A percentile compares a stretch with the other conserved stretches of the same genome.
These are phyloP conservation scores for Stentor coeruleus DNA, from an alignment of 73 alveolate species.

Conservation along the genomic window DNA sequence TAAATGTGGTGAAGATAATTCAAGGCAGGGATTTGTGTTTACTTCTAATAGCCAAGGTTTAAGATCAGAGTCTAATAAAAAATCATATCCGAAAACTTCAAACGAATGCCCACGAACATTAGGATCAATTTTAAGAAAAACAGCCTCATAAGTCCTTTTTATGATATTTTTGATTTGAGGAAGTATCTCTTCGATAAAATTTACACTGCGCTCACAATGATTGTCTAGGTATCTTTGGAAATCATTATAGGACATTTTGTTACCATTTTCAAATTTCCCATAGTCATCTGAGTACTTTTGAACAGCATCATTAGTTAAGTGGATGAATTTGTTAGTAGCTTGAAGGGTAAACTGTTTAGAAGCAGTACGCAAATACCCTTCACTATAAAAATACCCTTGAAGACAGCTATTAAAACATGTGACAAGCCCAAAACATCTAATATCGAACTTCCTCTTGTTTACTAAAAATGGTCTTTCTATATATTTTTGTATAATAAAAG, in stretches of 20 bases:
- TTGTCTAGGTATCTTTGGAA: conserved; percentile 64
- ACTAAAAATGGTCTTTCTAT: conserved; percentile 89
- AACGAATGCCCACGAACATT: background rate
- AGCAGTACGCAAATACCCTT: conserved; percentile 76
- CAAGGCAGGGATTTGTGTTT: conserved; percentile 79
- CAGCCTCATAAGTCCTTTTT: background rate
- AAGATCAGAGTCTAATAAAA: conserved; percentile 64
- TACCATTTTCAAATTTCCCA: conserved; percentile 95
- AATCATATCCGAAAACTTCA: conserved; percentile 74
- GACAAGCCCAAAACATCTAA: conserved; percentile 77
- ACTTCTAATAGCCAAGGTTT: conserved; percentile 67
- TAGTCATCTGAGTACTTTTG: conserved; percentile 84
- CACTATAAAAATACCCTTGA: conserved; percentile 66
- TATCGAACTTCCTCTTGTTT: conserved; percentile 91
- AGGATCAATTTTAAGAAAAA: background rate
- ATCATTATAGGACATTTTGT: conserved; percentile 55
- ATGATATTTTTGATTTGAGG: background rate
- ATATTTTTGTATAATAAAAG: conserved; percentile 83
- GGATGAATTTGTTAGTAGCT: conserved; percentile 62
- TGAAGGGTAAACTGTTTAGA: conserved; percentile 61
- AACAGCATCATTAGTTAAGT: conserved; percentile 95
- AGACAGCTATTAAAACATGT: conserved; percentile 61
- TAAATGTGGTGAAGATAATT: conserved; percentile 70
- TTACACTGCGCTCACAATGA: background rate
- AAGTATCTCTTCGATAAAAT: background rate